Conservation (phyloP, 768 basidiomycete species). For the Gelatoporia subvermispora region DNA sequence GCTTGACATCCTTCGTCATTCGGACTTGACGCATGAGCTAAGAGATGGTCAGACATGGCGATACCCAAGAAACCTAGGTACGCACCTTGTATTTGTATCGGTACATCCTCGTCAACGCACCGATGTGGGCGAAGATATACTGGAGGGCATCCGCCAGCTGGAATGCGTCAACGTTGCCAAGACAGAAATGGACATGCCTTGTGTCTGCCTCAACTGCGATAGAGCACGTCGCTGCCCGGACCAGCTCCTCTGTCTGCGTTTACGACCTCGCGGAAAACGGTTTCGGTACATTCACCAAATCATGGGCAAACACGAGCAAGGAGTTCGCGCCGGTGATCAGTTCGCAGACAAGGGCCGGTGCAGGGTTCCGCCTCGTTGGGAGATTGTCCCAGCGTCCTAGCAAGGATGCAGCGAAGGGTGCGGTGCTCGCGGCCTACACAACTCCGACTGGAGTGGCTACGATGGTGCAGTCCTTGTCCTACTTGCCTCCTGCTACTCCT, state of each 20-base stretch:
- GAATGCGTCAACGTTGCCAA: conserved; percentile 98
- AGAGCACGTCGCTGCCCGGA: conserved; percentile 62
- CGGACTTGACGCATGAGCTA: conserved; percentile 98
- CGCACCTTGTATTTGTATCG: conserved; percentile 97
- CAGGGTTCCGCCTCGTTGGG: conserved; percentile 76
- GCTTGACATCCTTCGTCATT: conserved; percentile 99
- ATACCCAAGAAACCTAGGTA: not conserved
- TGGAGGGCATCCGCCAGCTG: conserved; percentile 98
- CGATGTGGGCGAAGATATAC: conserved; percentile 96
- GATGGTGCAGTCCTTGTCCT: conserved; percentile 73
- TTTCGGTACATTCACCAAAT: conserved; percentile 68
- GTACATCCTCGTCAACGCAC: conserved; percentile 99
- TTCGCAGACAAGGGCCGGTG: conserved; percentile 80
- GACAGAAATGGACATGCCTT: conserved; percentile 96
- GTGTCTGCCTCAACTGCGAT: conserved; percentile 62
- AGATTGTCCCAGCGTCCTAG: conserved; percentile 77
- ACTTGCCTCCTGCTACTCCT: conserved; percentile 59
- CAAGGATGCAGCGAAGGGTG: conserved; percentile 52
- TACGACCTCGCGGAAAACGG: conserved; percentile 84
- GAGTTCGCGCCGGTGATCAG: conserved; percentile 52
- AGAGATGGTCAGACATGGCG: conserved; percentile 5
- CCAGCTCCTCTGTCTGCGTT: conserved; percentile 68
- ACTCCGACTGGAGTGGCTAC: conserved; percentile 78
- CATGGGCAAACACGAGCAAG: conserved; percentile 45
- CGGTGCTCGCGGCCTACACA: conserved; percentile 73